Conservation (phyloP, 495 filamentous ascomycete species). For the Astrothelium macrocarpum region DNA sequence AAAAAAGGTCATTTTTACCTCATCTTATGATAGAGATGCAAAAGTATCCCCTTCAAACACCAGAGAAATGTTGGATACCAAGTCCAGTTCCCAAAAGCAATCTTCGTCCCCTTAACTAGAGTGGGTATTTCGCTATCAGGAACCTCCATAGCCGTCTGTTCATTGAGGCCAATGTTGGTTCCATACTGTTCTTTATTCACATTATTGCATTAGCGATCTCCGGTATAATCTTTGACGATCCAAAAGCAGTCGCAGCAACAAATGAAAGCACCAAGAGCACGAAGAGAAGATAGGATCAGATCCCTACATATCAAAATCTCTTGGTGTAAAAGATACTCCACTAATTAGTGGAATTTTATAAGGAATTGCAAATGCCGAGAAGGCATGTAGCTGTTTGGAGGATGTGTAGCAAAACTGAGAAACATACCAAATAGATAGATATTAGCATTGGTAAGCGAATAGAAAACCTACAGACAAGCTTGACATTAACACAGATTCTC, state of each 20-base stretch:
- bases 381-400: no score
- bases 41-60: neutral
- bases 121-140: neutral
- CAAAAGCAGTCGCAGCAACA: no score
- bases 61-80: neutral
- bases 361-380: no score
- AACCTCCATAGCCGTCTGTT: constrained; percentile 1
- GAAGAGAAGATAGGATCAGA: no score
- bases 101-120: neutral
- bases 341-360: no score
- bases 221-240: no score
- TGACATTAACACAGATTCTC: neutral
- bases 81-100: constrained; percentile 1
- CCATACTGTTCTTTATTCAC: constrained; percentile 1
- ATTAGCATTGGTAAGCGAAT: neutral
- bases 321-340: no score
- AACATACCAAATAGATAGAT: neutral
- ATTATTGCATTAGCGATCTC: no score
- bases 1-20: no score
- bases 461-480: neutral
- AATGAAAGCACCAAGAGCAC: no score
- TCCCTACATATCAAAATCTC: no score
- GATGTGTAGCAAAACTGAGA: no score
- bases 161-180: neutral
- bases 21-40: neutral